Percentiles rank a stretch among this genome's conserved stretches.
phyloP scores from a whole-genome alignment of 1,284 basidiomycete genomes.

The Boletus semigastroideus region DNA sequence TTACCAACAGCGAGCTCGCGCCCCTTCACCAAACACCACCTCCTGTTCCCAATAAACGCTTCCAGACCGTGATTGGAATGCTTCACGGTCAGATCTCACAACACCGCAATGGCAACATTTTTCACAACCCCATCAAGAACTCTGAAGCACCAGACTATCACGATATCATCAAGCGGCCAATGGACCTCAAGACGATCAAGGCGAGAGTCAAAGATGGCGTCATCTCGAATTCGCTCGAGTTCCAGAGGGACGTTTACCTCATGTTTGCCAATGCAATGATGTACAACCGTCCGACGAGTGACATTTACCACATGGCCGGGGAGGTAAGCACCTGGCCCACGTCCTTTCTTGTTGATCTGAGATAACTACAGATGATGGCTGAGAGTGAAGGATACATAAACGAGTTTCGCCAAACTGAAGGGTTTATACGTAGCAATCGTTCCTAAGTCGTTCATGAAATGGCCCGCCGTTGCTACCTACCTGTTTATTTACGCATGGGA shows the following conservation, averaged over 20 bases:
- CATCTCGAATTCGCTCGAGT: slow-evolving; percentile 80
- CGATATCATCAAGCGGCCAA: slow-evolving; percentile 87
- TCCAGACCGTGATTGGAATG: slow-evolving; percentile 78
- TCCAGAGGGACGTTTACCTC: slow-evolving; percentile 84
- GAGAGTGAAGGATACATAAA: slow-evolving; percentile 79
- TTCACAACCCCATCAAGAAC: slow-evolving; percentile 86
- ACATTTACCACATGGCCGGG: slow-evolving; percentile 86
- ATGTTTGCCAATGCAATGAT: slow-evolving; percentile 97
- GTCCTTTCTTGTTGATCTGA: background rate
- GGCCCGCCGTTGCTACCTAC: background rate
- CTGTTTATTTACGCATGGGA: slow-evolving; percentile 1
- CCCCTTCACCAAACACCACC: slow-evolving; percentile 30
- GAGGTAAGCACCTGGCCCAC: slow-evolving; percentile 53
- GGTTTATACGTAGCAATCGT: slow-evolving; percentile 51
- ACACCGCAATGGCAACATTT: slow-evolving; percentile 86
- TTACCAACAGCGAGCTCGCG: slow-evolving; percentile 15
- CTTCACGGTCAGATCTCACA: slow-evolving; percentile 80
- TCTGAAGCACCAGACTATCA: slow-evolving; percentile 89
- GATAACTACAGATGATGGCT: slow-evolving; percentile 71
- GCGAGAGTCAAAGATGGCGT: slow-evolving; percentile 77
- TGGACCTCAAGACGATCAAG: slow-evolving; percentile 91
- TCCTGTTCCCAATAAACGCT: slow-evolving; percentile 58
- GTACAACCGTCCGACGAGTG: slow-evolving; percentile 85
- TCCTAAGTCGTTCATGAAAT: slow-evolving; percentile 13
- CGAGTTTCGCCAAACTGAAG: slow-evolving; percentile 75